Conservation (phyloP, 768 basidiomycete species). For the Rhizopogon salebrosus region DNA sequence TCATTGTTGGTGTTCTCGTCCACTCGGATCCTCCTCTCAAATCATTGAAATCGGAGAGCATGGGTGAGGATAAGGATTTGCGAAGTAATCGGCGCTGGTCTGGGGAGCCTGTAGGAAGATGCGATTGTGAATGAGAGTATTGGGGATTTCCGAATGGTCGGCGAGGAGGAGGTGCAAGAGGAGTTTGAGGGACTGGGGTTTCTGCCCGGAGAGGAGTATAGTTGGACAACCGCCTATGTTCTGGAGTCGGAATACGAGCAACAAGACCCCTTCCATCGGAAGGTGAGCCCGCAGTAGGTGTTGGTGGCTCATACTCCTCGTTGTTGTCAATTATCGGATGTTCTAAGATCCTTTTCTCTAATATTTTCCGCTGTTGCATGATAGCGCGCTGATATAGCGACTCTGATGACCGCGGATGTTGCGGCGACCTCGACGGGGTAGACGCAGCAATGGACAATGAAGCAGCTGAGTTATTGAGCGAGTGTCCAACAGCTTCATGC, state of each 20-base stretch:
- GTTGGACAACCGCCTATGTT: constrained; percentile 33
- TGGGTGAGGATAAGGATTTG: constrained; percentile 49
- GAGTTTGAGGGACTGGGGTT: constrained; percentile 59
- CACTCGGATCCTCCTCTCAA: constrained; percentile 19
- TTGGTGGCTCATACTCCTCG: constrained; percentile 26
- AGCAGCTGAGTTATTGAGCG: constrained; percentile 52
- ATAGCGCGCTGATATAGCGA: constrained; percentile 16
- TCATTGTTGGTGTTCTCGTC: constrained; percentile 28
- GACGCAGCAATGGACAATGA: constrained; percentile 27
- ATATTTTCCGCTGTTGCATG: constrained; percentile 20
- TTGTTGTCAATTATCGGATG: constrained; percentile 32
- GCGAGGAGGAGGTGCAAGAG: constrained; percentile 64
- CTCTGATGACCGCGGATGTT: constrained; percentile 16
- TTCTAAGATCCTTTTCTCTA: constrained; percentile 42
- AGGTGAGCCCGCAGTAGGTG: constrained; percentile 5
- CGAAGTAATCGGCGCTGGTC: constrained; percentile 28
- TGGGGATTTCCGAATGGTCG: constrained; percentile 35
- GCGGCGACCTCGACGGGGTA: constrained; percentile 30
- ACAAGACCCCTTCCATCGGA: constrained; percentile 8
- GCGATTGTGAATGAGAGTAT: constrained; percentile 56
- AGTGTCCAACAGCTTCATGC: constrained; percentile 74
- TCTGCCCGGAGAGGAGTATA: constrained; percentile 54
- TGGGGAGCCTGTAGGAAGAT: constrained; percentile 26
- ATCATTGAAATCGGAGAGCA: constrained; percentile 41
- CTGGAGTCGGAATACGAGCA: constrained; percentile 20